Evolutionary conservation across 164 flowering plant species (phyloP).

Genomic region (Akebia trifoliata): DNA sequence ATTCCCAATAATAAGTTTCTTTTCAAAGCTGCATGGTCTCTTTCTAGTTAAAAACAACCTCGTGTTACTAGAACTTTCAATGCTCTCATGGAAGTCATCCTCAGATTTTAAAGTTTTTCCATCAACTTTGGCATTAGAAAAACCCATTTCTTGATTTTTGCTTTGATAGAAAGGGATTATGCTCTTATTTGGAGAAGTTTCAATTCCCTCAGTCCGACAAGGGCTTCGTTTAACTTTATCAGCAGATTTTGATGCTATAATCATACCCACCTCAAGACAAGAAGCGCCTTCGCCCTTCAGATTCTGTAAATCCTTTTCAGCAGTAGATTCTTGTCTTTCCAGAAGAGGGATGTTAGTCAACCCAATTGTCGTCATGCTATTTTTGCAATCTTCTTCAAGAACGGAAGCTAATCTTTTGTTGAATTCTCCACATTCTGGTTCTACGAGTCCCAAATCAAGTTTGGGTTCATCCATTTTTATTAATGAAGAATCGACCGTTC

Average conservation of each 20-base stretch:
- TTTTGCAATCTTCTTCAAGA: conserved; percentile 18
- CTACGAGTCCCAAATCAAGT: conserved; percentile 13
- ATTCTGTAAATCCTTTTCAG: conserved; percentile 47
- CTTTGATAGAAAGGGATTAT: conserved; percentile 10
- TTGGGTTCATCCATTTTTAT: conserved; percentile 11
- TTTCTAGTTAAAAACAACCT: conserved; percentile 39
- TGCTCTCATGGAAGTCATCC: conserved; percentile 67
- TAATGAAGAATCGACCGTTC: conserved; percentile 10
- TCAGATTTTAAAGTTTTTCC: conserved; percentile 27
- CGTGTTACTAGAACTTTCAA: conserved; percentile 68
- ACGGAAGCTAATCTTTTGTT: conserved; percentile 17
- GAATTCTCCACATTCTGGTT: conserved; percentile 12
- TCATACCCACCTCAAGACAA: conserved; percentile 20
- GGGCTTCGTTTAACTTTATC: too few species aligned
- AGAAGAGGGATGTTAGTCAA: conserved; percentile 2
- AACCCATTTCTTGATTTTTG: conserved; percentile 44
- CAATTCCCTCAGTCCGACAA: conserved; percentile 11
- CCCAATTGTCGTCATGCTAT: conserved; percentile 8
- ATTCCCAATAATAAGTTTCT: conserved; percentile 30
- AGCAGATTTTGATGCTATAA: conserved; percentile 18
- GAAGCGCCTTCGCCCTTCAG: conserved; percentile 13
- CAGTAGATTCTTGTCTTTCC: conserved; percentile 35
- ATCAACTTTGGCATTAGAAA: conserved; percentile 36
- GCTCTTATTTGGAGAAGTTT: conserved; percentile 26
- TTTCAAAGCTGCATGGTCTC: conserved; percentile 36